phyloP scores from a whole-genome alignment of 352 stramenopile genomes.

The Blastocystis hominis region DNA sequence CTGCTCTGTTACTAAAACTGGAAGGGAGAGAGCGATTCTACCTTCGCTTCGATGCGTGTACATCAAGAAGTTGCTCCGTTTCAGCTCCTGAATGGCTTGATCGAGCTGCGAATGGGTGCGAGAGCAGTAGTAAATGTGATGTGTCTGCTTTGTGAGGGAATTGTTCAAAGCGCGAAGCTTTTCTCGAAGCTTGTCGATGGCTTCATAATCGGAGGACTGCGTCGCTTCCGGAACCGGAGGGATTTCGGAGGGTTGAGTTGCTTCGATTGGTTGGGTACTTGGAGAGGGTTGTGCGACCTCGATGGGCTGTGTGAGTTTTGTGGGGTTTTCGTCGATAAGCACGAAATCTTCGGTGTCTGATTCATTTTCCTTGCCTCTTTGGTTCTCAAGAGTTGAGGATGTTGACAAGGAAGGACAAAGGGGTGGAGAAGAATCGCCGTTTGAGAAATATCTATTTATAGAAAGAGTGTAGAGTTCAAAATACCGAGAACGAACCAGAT shows the following conservation, averaged over 20 bases:
- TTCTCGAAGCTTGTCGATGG: background rate
- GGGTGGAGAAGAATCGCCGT: no score
- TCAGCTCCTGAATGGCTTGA: conserved; percentile 81
- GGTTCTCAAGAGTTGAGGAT: no score
- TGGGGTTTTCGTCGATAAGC: background rate
- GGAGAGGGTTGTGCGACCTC: background rate
- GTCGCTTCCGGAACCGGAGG: conserved; percentile 61
- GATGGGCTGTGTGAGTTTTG: background rate
- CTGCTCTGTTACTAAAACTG: background rate
- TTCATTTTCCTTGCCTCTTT: background rate
- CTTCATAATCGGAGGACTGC: background rate
- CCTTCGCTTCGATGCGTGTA: background rate
- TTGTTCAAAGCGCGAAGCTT: conserved; percentile 9
- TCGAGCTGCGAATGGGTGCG: conserved; percentile 81
- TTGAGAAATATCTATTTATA: no score
- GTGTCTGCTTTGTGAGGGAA: background rate
- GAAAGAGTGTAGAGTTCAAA: no score
- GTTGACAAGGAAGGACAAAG: no score
- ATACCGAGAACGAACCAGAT: no score
- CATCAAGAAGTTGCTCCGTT: conserved; percentile 65
- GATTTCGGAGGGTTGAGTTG: background rate
- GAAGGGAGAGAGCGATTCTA: background rate
- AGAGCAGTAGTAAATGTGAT: conserved; percentile 77
- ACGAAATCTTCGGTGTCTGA: background rate
- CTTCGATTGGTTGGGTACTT: background rate